These are phyloP conservation scores for Paramecium bursaria DNA, from an alignment of 73 alveolate species.

Conservation along the genomic window DNA sequence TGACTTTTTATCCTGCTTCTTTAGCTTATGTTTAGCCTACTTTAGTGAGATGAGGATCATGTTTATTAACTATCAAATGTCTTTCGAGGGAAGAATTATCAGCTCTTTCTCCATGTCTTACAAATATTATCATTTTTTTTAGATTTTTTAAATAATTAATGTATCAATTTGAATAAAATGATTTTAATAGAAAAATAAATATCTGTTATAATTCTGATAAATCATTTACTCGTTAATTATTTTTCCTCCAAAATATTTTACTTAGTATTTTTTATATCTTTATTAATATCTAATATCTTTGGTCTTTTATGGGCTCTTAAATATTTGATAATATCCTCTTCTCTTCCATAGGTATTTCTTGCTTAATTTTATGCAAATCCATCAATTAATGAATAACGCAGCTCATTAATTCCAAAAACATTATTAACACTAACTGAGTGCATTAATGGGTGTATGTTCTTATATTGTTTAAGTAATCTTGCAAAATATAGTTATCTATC, in stretches of 20 bases:
- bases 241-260: no score
- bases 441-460: conserved; percentile 20
- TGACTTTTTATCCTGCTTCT: conserved; percentile 7
- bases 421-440: neutral
- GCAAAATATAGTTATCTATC: conserved; percentile 42
- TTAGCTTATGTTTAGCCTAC: conserved; percentile 5
- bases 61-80: neutral
- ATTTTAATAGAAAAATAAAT: no score
- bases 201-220: no score
- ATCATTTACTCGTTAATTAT: no score
- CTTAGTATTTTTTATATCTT: no score
- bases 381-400: neutral
- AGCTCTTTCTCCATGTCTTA: conserved; percentile 60
- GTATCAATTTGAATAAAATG: no score
- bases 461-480: conserved; percentile 4
- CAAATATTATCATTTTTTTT: conserved; percentile 15
- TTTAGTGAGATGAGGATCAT: conserved; percentile 60
- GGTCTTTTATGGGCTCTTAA: conserved; percentile 18
- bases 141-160: no score
- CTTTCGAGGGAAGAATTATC: neutral
- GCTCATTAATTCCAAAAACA: conserved; percentile 4
- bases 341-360: neutral
- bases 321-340: neutral
- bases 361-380: neutral
- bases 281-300: conserved; percentile 5